Percentiles rank a stretch among this genome's conserved stretches.
phyloP scores from a whole-genome alignment of 139 green algal genomes.

The Coelastrella sp. region DNA sequence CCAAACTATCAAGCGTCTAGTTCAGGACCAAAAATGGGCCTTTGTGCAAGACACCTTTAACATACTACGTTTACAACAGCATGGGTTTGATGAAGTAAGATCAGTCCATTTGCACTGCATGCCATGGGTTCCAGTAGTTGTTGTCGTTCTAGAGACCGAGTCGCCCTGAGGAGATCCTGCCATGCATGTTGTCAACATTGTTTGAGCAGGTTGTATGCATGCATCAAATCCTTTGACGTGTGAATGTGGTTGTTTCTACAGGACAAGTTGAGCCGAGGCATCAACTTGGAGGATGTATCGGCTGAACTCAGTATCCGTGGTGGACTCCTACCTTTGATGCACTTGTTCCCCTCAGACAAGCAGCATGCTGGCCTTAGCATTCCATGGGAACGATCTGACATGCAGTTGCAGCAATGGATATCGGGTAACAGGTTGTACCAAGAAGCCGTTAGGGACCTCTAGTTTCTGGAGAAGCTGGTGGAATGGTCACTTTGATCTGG shows the following conservation, averaged over 20 bases:
- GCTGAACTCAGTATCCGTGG: slow-evolving; percentile 56
- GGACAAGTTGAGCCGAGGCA: not conserved
- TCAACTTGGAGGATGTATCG: slow-evolving; percentile 16
- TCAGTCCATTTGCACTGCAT: no score
- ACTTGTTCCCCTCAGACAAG: slow-evolving; percentile 55
- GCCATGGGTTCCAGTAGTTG: no score
- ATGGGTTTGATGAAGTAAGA: slow-evolving; percentile 51
- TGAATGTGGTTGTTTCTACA: not conserved
- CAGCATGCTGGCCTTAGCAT: slow-evolving; percentile 31
- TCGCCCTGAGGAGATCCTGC: no score
- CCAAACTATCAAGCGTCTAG: slow-evolving; percentile 47
- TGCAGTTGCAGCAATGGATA: slow-evolving; percentile 44
- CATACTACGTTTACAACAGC: slow-evolving; percentile 56
- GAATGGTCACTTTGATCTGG: no score
- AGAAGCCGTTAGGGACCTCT: slow-evolving; percentile 2
- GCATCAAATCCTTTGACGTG: no score
- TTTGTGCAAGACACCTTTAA: slow-evolving; percentile 62
- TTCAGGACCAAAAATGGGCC: slow-evolving; percentile 67
- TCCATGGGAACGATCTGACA: slow-evolving; percentile 46
- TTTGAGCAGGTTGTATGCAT: no score
- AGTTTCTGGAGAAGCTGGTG: no score
- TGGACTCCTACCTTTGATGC: slow-evolving; percentile 62
- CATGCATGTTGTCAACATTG: no score
- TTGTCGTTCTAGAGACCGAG: no score
- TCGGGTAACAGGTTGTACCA: not conserved